phyloP scores from a whole-genome alignment of 495 filamentous ascomycete genomes.

The Aspergillus nidulans region DNA sequence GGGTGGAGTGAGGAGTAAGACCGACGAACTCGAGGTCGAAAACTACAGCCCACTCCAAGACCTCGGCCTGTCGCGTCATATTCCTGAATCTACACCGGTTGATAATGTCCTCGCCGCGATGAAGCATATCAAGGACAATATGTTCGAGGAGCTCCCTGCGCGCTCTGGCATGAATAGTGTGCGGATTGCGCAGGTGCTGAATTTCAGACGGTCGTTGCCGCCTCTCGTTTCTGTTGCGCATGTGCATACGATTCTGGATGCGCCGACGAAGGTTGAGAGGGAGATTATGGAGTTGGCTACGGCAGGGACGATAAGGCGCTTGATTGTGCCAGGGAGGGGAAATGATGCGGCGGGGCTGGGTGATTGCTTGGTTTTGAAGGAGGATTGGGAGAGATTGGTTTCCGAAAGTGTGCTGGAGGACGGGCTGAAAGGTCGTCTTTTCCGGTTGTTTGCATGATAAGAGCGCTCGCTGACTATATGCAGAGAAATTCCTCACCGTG shows the following conservation, averaged over 20 bases:
- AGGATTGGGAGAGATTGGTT: slow-evolving; percentile 60
- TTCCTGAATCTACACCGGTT: slow-evolving; percentile 46
- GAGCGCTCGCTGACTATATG: background rate
- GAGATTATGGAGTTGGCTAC: slow-evolving; percentile 63
- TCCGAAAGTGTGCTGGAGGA: slow-evolving; percentile 39
- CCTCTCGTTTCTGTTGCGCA: slow-evolving; percentile 68
- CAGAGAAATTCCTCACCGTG: slow-evolving; percentile 52
- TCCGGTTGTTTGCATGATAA: background rate
- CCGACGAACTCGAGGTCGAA: slow-evolving; percentile 39
- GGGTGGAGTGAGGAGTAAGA: slow-evolving; percentile 23
- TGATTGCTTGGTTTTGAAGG: slow-evolving; percentile 62
- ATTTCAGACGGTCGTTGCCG: slow-evolving; percentile 61
- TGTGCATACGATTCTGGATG: slow-evolving; percentile 60
- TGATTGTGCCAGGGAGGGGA: slow-evolving; percentile 63
- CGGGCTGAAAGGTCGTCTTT: slow-evolving; percentile 43
- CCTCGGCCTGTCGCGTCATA: slow-evolving; percentile 31
- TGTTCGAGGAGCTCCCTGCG: slow-evolving; percentile 67
- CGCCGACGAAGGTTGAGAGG: slow-evolving; percentile 66
- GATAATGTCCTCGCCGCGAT: slow-evolving; percentile 64
- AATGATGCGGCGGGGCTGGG: slow-evolving; percentile 56
- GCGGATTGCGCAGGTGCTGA: slow-evolving; percentile 65
- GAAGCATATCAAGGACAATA: slow-evolving; percentile 53
- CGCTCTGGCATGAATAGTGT: slow-evolving; percentile 69
- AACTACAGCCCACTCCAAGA: slow-evolving; percentile 32
- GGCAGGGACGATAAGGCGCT: slow-evolving; percentile 56